Conservation (phyloP, 805 yeast species). For the Candida arabinofermentans region DNA sequence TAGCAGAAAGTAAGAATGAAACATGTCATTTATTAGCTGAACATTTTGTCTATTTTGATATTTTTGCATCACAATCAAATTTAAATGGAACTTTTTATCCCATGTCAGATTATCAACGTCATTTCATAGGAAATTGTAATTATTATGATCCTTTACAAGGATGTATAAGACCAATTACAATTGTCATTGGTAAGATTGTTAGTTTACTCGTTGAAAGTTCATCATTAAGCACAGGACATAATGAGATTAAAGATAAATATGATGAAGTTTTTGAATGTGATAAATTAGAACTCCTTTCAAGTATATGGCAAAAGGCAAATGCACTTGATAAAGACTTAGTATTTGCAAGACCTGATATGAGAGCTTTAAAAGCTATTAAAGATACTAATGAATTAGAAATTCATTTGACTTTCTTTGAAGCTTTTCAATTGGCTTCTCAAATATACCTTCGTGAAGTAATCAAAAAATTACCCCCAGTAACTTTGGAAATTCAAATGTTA, state of each 20-base stretch:
- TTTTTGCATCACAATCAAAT: conserved; percentile 35
- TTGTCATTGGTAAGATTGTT: conserved; percentile 36
- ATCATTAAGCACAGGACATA: conserved; percentile 14
- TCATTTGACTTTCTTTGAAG: conserved; percentile 34
- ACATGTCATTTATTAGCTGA: conserved; percentile 31
- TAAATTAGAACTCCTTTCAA: conserved; percentile 14
- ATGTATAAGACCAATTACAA: conserved; percentile 34
- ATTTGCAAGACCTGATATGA: conserved; percentile 17
- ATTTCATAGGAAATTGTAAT: conserved; percentile 18
- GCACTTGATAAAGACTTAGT: conserved; percentile 14
- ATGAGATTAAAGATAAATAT: conserved; percentile 5
- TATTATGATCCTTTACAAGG: conserved; percentile 40
- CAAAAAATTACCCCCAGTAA: conserved; percentile 23
- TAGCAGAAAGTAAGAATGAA: conserved; percentile 31
- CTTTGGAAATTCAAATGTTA: conserved; percentile 24
- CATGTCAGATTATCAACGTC: conserved; percentile 29
- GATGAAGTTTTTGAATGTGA: conserved; percentile 13
- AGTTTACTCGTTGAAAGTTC: conserved; percentile 25
- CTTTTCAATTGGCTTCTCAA: conserved; percentile 28
- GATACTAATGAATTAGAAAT: conserved; percentile 22
- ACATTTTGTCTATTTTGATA: conserved; percentile 39
- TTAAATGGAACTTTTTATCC: conserved; percentile 35
- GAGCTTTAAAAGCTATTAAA: conserved; percentile 14
- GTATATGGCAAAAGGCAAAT: conserved; percentile 15
- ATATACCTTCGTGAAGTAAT: conserved; percentile 24